phyloP scores from a whole-genome alignment of 495 filamentous ascomycete genomes.

The Trichocladium antarcticum region DNA sequence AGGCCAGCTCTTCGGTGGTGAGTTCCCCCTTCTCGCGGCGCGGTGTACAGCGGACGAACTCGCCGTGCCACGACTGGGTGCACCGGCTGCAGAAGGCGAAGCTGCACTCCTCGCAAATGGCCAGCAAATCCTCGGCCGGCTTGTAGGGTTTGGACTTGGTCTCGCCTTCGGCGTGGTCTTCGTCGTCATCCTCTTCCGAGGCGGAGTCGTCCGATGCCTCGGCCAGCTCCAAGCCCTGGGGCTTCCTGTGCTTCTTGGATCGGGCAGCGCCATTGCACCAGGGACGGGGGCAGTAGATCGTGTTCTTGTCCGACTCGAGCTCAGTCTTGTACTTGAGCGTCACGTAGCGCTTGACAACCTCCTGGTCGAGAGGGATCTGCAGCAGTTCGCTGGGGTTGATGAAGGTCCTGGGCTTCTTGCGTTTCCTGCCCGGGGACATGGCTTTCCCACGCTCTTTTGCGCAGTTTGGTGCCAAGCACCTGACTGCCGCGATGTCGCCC shows the following conservation, averaged over 20 bases:
- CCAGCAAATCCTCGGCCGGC: conserved; percentile 38
- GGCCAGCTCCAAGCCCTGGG: conserved; percentile 39
- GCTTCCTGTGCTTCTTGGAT: conserved; percentile 68
- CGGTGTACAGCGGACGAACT: conserved; percentile 51
- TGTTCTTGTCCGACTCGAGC: conserved; percentile 80
- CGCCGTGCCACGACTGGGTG: conserved; percentile 75
- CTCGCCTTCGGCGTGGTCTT: conserved; percentile 34
- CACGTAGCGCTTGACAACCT: conserved; percentile 73
- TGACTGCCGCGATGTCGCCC: conserved; percentile 66
- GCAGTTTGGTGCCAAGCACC: conserved; percentile 67
- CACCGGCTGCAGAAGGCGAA: conserved; percentile 75
- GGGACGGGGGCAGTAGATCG: conserved; percentile 82
- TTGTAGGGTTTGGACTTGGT: conserved; percentile 17
- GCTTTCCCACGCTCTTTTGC: conserved; percentile 45
- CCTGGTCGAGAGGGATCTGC: conserved; percentile 66
- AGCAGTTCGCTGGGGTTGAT: conserved; percentile 80
- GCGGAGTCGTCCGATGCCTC: conserved; percentile 38
- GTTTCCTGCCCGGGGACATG: conserved; percentile 18
- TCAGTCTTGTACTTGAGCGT: conserved; percentile 82
- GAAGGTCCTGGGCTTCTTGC: conserved; percentile 45
- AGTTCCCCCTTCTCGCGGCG: conserved; percentile 52
- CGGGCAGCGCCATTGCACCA: conserved; percentile 93
- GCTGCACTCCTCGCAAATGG: conserved; percentile 80
- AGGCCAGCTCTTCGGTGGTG: conserved; percentile 72
- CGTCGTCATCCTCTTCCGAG: conserved; percentile 33